Evolutionary conservation across 1,284 basidiomycete species (phyloP).

Genomic region (Hypsizygus ulmarius): DNA sequence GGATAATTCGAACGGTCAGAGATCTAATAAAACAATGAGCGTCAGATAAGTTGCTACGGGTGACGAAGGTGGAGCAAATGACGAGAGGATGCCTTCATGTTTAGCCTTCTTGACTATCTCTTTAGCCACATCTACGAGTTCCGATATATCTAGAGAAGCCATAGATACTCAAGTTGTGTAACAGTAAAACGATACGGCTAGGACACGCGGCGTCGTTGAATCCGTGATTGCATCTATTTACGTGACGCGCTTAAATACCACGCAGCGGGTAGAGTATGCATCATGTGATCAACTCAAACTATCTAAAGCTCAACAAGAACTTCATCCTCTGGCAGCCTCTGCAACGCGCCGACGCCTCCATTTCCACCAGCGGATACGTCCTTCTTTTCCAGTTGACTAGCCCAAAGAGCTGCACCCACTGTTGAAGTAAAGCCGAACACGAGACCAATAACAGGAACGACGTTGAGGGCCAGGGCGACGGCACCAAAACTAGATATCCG

Average conservation of each 20-base stretch:
- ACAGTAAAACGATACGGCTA: neutral
- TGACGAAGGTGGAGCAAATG: neutral
- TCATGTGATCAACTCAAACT: neutral
- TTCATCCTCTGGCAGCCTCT: neutral
- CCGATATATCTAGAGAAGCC: constrained; percentile 19
- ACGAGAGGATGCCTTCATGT: constrained; percentile 22
- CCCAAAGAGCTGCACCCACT: constrained; percentile 74
- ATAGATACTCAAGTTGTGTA: constrained; percentile 2
- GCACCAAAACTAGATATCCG: constrained; percentile 58
- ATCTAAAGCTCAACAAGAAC: neutral
- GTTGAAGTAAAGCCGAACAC: constrained; percentile 47
- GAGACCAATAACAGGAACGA: constrained; percentile 53
- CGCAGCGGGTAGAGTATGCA: no score
- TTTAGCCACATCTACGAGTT: constrained; percentile 24
- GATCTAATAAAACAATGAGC: constrained; percentile 29
- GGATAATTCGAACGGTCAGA: constrained; percentile 48
- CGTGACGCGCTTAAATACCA: constrained; percentile 5
- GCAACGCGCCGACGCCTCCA: neutral
- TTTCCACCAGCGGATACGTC: neutral
- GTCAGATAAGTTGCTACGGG: neutral
- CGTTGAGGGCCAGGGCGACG: constrained; percentile 54
- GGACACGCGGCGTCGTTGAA: constrained; percentile 1
- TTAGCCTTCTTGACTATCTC: constrained; percentile 24
- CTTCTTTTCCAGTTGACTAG: constrained; percentile 51
- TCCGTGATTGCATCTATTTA: constrained; percentile 11